phyloP scores from a whole-genome alignment of 1,139 yeast species.

The Debaryomycetaceae sp. region DNA sequence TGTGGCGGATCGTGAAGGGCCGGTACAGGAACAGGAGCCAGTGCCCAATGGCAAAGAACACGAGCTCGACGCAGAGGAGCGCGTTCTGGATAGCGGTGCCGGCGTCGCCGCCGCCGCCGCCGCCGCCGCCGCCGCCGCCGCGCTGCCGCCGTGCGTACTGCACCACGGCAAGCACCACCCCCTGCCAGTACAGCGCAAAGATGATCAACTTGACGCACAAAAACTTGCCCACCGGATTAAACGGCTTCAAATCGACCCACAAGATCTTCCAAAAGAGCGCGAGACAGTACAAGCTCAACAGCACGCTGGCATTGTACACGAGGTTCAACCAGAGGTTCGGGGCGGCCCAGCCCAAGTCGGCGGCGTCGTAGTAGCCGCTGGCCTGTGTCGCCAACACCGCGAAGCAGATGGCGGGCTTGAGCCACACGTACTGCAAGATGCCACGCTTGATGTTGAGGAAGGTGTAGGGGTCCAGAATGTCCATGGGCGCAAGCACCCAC shows the following conservation, averaged over 20 bases:
- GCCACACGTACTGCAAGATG: constrained; percentile 90
- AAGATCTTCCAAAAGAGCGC: constrained; percentile 92
- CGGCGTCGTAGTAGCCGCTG: constrained; percentile 46
- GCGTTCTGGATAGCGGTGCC: constrained; percentile 72
- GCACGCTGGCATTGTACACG: constrained; percentile 74
- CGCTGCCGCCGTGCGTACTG: constrained; percentile 18
- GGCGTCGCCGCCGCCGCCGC: constrained; percentile 20
- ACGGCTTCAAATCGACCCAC: constrained; percentile 69
- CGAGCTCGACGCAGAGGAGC: constrained; percentile 75
- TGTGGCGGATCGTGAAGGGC: constrained; percentile 57
- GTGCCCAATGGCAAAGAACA: constrained; percentile 84
- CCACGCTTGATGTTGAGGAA: constrained; percentile 79
- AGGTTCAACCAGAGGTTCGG: constrained; percentile 65
- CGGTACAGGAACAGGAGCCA: constrained; percentile 77
- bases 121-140: constrained; percentile 21
- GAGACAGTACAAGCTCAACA: constrained; percentile 75
- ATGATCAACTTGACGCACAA: constrained; percentile 88
- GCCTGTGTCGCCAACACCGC: constrained; percentile 50
- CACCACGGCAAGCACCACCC: constrained; percentile 62
- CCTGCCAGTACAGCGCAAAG: constrained; percentile 97
- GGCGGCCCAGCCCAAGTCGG: constrained; percentile 45
- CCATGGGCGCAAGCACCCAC: constrained; percentile 52
- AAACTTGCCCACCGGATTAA: constrained; percentile 88
- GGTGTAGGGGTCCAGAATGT: constrained; percentile 81
- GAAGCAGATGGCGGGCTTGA: constrained; percentile 75